These are phyloP conservation scores for Fusarium liriodendri DNA, from an alignment of 2,329 filamentous ascomycete species.

Conservation along the genomic window DNA sequence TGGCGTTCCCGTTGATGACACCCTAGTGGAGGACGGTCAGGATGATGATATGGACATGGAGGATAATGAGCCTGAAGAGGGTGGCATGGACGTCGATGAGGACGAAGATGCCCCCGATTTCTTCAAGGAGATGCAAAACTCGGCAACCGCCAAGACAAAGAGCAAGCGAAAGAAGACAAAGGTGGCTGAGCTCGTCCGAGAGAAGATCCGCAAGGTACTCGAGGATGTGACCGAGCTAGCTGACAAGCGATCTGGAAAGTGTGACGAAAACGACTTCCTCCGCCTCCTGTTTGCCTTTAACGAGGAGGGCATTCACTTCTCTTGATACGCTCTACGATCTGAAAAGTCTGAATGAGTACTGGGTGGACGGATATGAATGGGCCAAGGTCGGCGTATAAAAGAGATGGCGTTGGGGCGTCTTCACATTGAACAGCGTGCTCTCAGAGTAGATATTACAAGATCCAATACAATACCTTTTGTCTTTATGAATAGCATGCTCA, in stretches of 20 bases:
- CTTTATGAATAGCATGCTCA: slow-evolving; percentile 1
- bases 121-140: slow-evolving; percentile 74
- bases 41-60: slow-evolving; percentile 52
- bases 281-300: slow-evolving; percentile 86
- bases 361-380: not conserved
- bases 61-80: slow-evolving; percentile 57
- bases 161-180: slow-evolving; percentile 81
- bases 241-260: slow-evolving; percentile 85
- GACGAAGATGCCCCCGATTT: slow-evolving; percentile 84
- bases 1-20: slow-evolving; percentile 81
- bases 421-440: slow-evolving; percentile 9
- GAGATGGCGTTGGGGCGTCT: slow-evolving; percentile 34
- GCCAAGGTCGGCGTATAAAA: slow-evolving; percentile 20
- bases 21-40: slow-evolving; percentile 58
- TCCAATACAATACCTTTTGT: slow-evolving; percentile 23
- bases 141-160: slow-evolving; percentile 67
- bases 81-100: slow-evolving; percentile 65
- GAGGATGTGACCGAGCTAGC: slow-evolving; percentile 83
- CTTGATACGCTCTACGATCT: slow-evolving; percentile 54
- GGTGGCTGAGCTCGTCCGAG: slow-evolving; percentile 82
- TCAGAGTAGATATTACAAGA: slow-evolving; percentile 17
- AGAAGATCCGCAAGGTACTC: slow-evolving; percentile 88
- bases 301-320: slow-evolving; percentile 92
- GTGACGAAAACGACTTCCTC: slow-evolving; percentile 93
- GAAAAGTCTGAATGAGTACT: slow-evolving; percentile 8